Base-by-base conservation (phyloP, 805 yeast species). In the Candida sithepensis region DNA sequence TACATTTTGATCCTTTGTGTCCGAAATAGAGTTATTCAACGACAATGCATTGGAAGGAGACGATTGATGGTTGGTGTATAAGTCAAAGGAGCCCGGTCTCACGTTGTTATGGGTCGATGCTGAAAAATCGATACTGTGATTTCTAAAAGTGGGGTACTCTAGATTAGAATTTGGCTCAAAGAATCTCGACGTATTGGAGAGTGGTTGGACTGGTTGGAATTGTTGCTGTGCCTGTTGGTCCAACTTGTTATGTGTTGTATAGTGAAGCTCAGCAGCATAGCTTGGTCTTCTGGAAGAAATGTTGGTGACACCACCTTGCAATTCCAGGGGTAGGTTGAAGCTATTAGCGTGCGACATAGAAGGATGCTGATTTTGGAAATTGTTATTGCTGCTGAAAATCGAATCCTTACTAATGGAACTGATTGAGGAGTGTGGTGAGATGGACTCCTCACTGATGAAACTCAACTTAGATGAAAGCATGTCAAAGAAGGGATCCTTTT, bases 201-300 rank as follows among this genome's bases (percentile, higher is more conserved):
- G 44, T 20, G 44, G 45, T n/a, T 34, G 48, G 14, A 6, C n/a
- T 21, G 44, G 47, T 8, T 30, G 32, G 5, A n/a, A 30, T 30
- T 39, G 51, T 6, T 39, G 37, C 13, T 34, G 34, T 39, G 57
- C 54, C 36, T 53, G 61, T 22, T 48, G 54, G 24, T 61, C 62
- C 36, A 55, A 45, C 41, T 50, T 49, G 28, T 53, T 50, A 36
- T 60, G 60, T 13, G 52, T 53, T 4, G 57, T 50, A 61, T 78
- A 66, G 22, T 82, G 77, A 49, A 79, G 71, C 58, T 84, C 92
- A 2, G 90, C 87, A 12, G 88, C 82, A 60, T 81, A 85, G 45
- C 85, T 78, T 13, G 91, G 89, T 65, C 94, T 75, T 65, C 94
- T 74, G 10, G 85, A 78, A 21, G 78, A 75, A 39, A 82, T 80